A percentile compares a stretch with the other conserved stretches of the same genome.
Evolutionary conservation across 179 eudicot genomes (phyloP).

Genomic region (Spinacia oleracea): DNA sequence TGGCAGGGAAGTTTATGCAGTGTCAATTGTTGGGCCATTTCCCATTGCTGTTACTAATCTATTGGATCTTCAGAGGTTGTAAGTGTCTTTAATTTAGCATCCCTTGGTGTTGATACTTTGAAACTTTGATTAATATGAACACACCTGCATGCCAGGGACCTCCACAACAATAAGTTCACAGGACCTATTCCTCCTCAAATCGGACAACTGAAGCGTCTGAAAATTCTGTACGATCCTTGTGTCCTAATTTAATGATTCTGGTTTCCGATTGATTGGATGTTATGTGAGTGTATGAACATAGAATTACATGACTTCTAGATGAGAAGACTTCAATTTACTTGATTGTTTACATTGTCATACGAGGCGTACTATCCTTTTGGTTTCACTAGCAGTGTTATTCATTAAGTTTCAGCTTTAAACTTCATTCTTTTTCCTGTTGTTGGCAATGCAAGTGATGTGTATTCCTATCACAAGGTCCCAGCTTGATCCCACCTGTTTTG

Average conservation of each 20-base stretch:
- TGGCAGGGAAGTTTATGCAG: slow-evolving; percentile 95
- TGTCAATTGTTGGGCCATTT: slow-evolving; percentile 95
- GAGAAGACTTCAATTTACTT: background rate
- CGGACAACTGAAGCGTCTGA: slow-evolving; percentile 88
- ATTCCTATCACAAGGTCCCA: too few relatives aligned
- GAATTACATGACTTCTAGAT: background rate
- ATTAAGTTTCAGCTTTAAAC: background rate
- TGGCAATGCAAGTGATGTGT: too few relatives aligned
- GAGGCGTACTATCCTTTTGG: background rate
- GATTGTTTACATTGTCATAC: too few relatives aligned
- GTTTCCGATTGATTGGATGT: slow-evolving; percentile 1
- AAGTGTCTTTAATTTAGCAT: slow-evolving; percentile 31
- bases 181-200: slow-evolving; percentile 99
- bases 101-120: background rate
- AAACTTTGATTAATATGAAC: background rate
- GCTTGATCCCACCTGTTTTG: too few relatives aligned
- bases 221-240: slow-evolving; percentile 58
- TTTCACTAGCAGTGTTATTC: background rate
- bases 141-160: slow-evolving; percentile 61
- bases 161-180: slow-evolving; percentile 92
- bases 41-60: slow-evolving; percentile 98
- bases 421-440: background rate
- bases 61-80: slow-evolving; percentile 97
- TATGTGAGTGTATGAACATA: background rate
- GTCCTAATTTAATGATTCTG: slow-evolving; percentile 8